phyloP scores from a whole-genome alignment of 129 eudicot genomes.

The Helichrysum umbraculigerum region DNA sequence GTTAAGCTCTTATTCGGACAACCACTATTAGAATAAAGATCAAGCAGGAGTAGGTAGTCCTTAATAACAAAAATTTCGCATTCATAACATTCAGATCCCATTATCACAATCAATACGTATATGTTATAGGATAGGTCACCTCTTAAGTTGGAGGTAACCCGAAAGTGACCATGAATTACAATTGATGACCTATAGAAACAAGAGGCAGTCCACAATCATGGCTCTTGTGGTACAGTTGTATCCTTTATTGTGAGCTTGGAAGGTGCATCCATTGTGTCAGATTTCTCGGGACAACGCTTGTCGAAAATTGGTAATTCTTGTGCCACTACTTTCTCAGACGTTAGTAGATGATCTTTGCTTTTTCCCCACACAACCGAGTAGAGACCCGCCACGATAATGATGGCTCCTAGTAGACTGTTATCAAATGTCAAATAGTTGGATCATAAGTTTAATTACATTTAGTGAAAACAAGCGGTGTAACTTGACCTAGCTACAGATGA shows the following conservation, averaged over 20 bases:
- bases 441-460: background rate
- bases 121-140: slow-evolving; percentile 6
- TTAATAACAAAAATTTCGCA: too few relatives aligned
- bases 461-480: background rate
- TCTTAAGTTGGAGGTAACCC: slow-evolving; percentile 16
- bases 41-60: too few relatives aligned
- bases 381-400: slow-evolving; percentile 76
- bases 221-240: slow-evolving; percentile 24
- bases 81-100: background rate
- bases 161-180: slow-evolving; percentile 11
- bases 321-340: slow-evolving; percentile 39
- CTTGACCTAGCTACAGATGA: background rate
- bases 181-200: background rate
- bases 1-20: too few relatives aligned
- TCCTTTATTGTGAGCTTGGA: slow-evolving; percentile 14
- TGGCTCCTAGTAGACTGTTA: slow-evolving; percentile 78
- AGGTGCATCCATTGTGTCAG: slow-evolving; percentile 27
- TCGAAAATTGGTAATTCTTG: slow-evolving; percentile 55
- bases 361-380: slow-evolving; percentile 97
- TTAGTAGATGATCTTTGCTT: slow-evolving; percentile 58
- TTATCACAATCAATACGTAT: background rate
- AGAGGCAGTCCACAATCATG: slow-evolving; percentile 14
- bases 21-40: too few relatives aligned
- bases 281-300: background rate
- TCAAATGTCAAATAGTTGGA: slow-evolving; percentile 9